Base-by-base conservation (phyloP, 768 basidiomycete genomes). In the Leccinum rimulosum region DNA sequence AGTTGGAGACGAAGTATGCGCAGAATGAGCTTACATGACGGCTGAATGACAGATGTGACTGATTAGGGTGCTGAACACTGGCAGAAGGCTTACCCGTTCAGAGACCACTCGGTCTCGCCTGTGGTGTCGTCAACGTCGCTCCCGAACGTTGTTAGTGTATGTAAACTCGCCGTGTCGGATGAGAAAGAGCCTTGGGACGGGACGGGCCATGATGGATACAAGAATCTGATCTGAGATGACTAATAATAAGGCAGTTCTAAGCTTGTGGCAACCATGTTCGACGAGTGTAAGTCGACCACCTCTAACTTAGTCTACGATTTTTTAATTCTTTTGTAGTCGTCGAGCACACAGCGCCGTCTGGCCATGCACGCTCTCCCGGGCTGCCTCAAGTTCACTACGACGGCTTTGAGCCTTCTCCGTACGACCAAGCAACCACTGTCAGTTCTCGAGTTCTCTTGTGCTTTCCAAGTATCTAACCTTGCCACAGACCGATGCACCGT, bases 101-200 rank as follows among this genome's bases (percentile, higher is more conserved):
- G 67, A 17, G 91, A 92, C 94, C 95, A 98, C 71, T 95, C 95
- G 2, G 95, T 98, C 77, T 97, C 90, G 33, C 93, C 91, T 93
- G 55, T 11, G 22, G 19, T 0, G 15, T 38, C 3, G 57, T 71
- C 53, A 60, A 17, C n/a, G 14, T 49, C 22, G 45, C 12, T 33
- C 17, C 50, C 19, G 54, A 43, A 54, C 27, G 31, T 45, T 45
- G 19, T 45, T 8, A 22, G 57, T 25, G n/a, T 12, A 31, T 31
- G 36, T 22, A 38, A 15, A 60, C 65, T 67, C 66, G 86, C 89
- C 93, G 70, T 95, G 92, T 60, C 92, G 83, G 65, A 94, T 79
- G 50, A 94, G 74, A 72, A 92, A 89, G 51, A 95, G 74, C 56
- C 92, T 82, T 33, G 92, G 92, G 75, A 84, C 82, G 52, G 82